Evolutionary conservation across 2,329 filamentous ascomycete genomes (phyloP).

Genomic region (Colletotrichum cereale): DNA sequence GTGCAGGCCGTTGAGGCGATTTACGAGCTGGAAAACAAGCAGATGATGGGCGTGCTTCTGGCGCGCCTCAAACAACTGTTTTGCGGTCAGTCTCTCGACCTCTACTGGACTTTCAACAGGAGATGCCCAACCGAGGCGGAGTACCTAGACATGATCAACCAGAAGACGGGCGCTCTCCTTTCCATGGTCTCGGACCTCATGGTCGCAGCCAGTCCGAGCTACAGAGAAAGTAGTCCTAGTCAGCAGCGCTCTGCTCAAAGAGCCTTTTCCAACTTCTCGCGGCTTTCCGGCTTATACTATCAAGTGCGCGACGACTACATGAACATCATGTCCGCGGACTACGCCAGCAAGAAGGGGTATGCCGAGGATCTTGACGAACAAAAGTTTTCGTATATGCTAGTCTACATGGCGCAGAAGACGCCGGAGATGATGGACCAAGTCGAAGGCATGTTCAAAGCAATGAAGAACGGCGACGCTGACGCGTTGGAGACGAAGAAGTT

Average conservation of each 20-base stretch:
- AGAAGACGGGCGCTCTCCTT: constrained; percentile 87
- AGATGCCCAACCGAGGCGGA: constrained; percentile 88
- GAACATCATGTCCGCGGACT: constrained; percentile 81
- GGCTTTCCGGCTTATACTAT: constrained; percentile 77
- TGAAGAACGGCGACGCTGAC: background rate
- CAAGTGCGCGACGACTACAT: constrained; percentile 95
- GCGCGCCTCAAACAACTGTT: constrained; percentile 64
- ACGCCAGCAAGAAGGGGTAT: constrained; percentile 89
- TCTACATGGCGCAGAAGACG: background rate
- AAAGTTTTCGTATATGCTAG: constrained; percentile 76
- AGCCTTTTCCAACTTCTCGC: background rate
- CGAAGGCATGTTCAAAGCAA: constrained; percentile 2
- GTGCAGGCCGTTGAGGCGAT: constrained; percentile 83
- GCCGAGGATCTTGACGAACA: constrained; percentile 96
- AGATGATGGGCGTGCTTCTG: constrained; percentile 56
- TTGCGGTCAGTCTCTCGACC: constrained; percentile 88
- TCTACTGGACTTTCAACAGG: constrained; percentile 88
- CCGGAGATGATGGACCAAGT: constrained; percentile 2
- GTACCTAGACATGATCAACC: constrained; percentile 85
- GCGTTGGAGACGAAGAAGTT: background rate
- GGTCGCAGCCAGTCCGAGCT: background rate
- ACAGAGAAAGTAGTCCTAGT: background rate
- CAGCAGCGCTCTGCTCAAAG: background rate
- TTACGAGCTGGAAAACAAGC: constrained; percentile 72
- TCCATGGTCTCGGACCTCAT: constrained; percentile 2